phyloP scores from a whole-genome alignment of 139 green algal genomes.

The Marvania coccoides region DNA sequence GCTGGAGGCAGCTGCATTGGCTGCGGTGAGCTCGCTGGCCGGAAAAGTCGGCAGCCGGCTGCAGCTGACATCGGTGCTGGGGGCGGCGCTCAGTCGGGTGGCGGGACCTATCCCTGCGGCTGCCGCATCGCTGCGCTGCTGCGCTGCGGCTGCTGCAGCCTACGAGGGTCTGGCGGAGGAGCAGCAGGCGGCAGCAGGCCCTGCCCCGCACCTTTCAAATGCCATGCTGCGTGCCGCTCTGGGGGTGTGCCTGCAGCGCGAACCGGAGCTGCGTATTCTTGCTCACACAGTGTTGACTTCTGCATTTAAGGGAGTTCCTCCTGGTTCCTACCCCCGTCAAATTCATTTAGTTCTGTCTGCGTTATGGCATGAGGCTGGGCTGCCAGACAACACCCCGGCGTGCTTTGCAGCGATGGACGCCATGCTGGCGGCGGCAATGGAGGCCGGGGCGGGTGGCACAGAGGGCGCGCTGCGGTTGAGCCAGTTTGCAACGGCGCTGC shows the following conservation, averaged over 20 bases:
- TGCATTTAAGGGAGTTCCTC: slow-evolving; percentile 15
- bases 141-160: slow-evolving; percentile 10
- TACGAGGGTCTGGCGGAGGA: not conserved
- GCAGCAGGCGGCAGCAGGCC: not conserved
- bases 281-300: slow-evolving; percentile 15
- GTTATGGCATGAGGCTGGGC: slow-evolving; percentile 19
- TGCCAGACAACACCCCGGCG: slow-evolving; percentile 10
- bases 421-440: slow-evolving; percentile 4
- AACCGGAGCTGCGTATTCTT: slow-evolving; percentile 24
- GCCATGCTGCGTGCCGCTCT: not conserved
- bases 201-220: not conserved
- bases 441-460: not conserved
- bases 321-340: slow-evolving; percentile 18
- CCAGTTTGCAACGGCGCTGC: slow-evolving; percentile 11
- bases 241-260: slow-evolving; percentile 7
- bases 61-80: slow-evolving; percentile 28
- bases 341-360: slow-evolving; percentile 13
- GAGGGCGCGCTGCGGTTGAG: not conserved
- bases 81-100: slow-evolving; percentile 16
- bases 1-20: slow-evolving; percentile 13
- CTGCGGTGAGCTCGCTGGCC: slow-evolving; percentile 19
- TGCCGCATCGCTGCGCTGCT: slow-evolving; percentile 26
- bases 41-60: slow-evolving; percentile 10
- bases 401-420: slow-evolving; percentile 16
- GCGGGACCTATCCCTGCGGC: slow-evolving; percentile 3